A percentile compares a stretch with the other conserved stretches of the same genome.
phyloP scores from a whole-genome alignment of 441 rosid species.

The Raphanus hybrid region DNA sequence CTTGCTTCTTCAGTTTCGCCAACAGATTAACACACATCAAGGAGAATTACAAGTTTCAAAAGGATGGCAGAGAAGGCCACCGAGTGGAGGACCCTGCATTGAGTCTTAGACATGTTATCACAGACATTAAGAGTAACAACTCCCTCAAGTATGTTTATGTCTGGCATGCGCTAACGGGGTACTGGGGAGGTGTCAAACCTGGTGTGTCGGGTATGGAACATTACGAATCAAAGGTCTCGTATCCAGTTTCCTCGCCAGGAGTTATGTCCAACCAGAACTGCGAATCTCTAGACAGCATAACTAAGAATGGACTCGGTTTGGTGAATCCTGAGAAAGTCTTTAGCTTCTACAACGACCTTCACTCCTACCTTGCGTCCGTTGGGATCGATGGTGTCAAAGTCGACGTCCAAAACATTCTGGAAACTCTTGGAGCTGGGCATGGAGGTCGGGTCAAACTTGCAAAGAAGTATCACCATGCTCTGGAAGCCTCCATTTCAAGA shows the following conservation, averaged over 20 bases:
- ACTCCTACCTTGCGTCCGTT: slow-evolving; percentile 61
- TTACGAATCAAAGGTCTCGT: slow-evolving; percentile 61
- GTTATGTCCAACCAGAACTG: slow-evolving; percentile 60
- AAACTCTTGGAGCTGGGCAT: slow-evolving; percentile 64
- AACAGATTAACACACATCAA: slow-evolving; percentile 62
- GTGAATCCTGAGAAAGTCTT: slow-evolving; percentile 60
- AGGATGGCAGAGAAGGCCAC: slow-evolving; percentile 43
- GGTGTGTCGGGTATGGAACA: slow-evolving; percentile 61
- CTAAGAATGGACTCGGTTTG: slow-evolving; percentile 70
- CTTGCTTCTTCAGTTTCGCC: slow-evolving; percentile 53
- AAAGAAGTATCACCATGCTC: slow-evolving; percentile 64
- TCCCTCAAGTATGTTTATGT: slow-evolving; percentile 62
- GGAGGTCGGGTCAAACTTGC: slow-evolving; percentile 70
- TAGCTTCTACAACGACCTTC: slow-evolving; percentile 72
- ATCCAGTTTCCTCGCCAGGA: slow-evolving; percentile 76
- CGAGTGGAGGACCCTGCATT: slow-evolving; percentile 38
- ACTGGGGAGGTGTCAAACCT: slow-evolving; percentile 85
- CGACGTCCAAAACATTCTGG: slow-evolving; percentile 72
- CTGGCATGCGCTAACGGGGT: slow-evolving; percentile 81
- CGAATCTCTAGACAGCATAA: slow-evolving; percentile 62
- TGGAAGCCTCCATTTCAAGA: slow-evolving; percentile 59
- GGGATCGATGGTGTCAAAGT: slow-evolving; percentile 81
- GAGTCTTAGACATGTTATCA: slow-evolving; percentile 36
- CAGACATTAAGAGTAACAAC: slow-evolving; percentile 37
- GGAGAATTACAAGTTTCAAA: slow-evolving; percentile 68